Base-by-base conservation (phyloP, 441 rosid species). In the Erodium trifolium region DNA sequence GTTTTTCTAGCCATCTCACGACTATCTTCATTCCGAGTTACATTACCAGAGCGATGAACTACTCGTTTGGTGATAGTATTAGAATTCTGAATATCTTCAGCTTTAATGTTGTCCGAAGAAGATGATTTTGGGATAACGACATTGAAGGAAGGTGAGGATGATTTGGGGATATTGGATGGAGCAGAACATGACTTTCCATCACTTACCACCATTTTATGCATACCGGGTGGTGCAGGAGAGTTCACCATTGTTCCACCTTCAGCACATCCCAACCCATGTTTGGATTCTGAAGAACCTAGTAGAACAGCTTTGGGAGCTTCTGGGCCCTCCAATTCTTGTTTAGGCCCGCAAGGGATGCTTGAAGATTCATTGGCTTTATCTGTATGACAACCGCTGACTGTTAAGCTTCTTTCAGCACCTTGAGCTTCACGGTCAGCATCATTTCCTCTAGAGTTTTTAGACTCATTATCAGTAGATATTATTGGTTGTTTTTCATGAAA, bases 131-230 rank as follows among this genome's bases (percentile, higher is more conserved):
- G 65, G 57, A 76, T 77, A 68, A 73, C 74, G 1, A 65, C 65
- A 67, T 72, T 73, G 45, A 82, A 78, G 34, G 41, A 37, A 37
- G 77, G 34, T 19, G 87, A 73, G 57, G 82, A 78, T 27, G 83
- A 72, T 70, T 83, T 88, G 13, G 64, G 64, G 64, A 60, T 10
- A 67, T 73, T 73, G 55, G 82, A 76, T 64, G 78, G 72, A 69
- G 75, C 47, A 19, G 87, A 73, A 64, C 81, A 79, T 27, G 83
- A 72, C 69, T 83, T 88, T 64, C 85, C 85, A 70, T 74, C 70
- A 71, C 78, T 76, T 69, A 78, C 71, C 68, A 78, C 73, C 74
- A 76, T 70, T 80, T 83, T 83, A 71, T 29, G 78, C 77, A 78
- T 79, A 75, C 74, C 71, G 67, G 79, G 41, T 69, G 69, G 81